Conservation (phyloP, 2,329 filamentous ascomycete genomes). For the Nemania diffusa region DNA sequence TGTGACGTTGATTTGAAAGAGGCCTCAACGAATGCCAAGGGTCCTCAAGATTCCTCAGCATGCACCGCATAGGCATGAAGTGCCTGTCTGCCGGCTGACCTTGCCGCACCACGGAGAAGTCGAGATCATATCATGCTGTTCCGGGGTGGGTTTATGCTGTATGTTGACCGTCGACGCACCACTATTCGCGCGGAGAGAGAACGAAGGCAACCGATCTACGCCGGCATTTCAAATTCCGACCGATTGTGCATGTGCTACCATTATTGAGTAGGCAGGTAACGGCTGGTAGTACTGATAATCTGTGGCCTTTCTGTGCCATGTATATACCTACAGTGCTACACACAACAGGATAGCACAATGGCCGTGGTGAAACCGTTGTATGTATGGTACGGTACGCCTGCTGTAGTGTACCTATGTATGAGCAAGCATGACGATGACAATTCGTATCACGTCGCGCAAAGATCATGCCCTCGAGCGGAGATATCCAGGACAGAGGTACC, state of each 20-base stretch:
- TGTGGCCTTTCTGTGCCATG: too few relatives aligned
- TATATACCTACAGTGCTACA: too few relatives aligned
- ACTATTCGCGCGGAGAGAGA: neutral
- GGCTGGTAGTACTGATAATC: too few relatives aligned
- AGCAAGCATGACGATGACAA: neutral
- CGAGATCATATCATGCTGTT: conserved; percentile 33
- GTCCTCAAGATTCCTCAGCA: conserved; percentile 5
- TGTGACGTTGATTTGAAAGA: conserved; percentile 15
- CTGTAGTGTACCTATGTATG: too few relatives aligned
- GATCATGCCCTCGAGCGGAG: conserved; percentile 12
- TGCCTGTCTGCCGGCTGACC: conserved; percentile 8
- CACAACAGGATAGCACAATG: too few relatives aligned
- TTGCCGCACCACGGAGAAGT: conserved; percentile 14
- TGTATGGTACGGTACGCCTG: neutral
- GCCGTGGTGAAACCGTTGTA: too few relatives aligned
- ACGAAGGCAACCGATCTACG: conserved; percentile 14
- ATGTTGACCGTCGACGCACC: conserved; percentile 5
- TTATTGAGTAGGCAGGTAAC: too few relatives aligned
- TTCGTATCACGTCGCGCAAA: conserved; percentile 3
- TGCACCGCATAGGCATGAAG: conserved; percentile 8
- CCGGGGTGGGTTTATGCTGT: neutral
- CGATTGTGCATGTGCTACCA: neutral
- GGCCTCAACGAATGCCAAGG: conserved; percentile 7
- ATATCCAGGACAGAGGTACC: neutral
- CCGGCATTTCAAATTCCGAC: conserved; percentile 14